Base-by-base conservation (phyloP, 768 basidiomycete species). In the Boletus rufocinnamomeus region DNA sequence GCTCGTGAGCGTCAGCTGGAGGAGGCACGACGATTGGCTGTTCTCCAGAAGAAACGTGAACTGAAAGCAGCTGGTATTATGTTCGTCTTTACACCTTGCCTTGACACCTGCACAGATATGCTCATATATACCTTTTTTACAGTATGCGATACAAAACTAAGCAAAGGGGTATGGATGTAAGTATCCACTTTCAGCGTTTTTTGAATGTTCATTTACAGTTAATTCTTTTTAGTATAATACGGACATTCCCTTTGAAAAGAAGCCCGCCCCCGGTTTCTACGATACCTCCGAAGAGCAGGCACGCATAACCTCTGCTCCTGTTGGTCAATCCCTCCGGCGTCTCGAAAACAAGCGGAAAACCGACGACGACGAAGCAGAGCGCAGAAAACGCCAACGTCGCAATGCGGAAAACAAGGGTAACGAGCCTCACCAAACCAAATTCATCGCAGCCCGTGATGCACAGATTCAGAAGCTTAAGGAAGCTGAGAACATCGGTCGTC, bases 161-260 rank as follows among this genome's bases (percentile, higher is more conserved):
- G 78, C 88, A 89, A 76, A 96, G 91, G 74, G 95, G 95, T 55
- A 98, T 98, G 97, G 96, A 97, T 74, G 92, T 93, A 73, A 66
- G 89, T 78, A 14, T 23, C 21, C 5, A 2, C 5, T 28, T 34
- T 8, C 3, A 13, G 17, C n/a, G 38, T 47, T 37, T 52, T 41
- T 19, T 25, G 43, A 7, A 51, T 57, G 21, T 37, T 49, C 25
- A 14, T 56, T 54, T 13, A 60, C 45, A 19, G 6, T 25, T 19
- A 28, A 51, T 17, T 43, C 28, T 7, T 63, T 63, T 34, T 63
- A 97, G 91, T 99, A 98, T 77, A 99, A 98, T 68, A 86, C 94
- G 51, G 97, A 99, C 70, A 97, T 98, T 64, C 97, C 97, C 0
- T 98, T 98, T 71, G 97, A 99, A 77, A 98, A 98, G 79, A 92